Evolutionary conservation across 768 basidiomycete species (phyloP).

Genomic region (Suillus placidus): DNA sequence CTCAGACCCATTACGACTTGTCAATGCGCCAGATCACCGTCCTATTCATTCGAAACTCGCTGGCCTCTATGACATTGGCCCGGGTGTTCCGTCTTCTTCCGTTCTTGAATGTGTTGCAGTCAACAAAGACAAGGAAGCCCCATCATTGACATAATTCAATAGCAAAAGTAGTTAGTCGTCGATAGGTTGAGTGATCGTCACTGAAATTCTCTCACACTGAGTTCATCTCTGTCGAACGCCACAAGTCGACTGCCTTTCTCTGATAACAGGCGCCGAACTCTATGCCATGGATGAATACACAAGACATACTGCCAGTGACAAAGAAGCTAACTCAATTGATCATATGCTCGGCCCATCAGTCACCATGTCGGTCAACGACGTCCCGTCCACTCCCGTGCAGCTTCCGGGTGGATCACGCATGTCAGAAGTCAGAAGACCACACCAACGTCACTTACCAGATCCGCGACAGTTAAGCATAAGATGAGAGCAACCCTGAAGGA

Average conservation of each 20-base stretch:
- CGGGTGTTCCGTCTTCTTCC: slow-evolving; percentile 7
- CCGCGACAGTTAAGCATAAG: slow-evolving; percentile 20
- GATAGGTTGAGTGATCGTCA: slow-evolving; percentile 28
- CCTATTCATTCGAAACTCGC: slow-evolving; percentile 5
- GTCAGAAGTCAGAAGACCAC: slow-evolving; percentile 9
- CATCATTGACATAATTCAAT: slow-evolving; percentile 29
- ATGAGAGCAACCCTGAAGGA: slow-evolving; percentile 37
- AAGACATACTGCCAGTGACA: slow-evolving; percentile 10
- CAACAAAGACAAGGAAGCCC: background rate
- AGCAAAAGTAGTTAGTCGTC: slow-evolving; percentile 26
- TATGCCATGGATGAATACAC: slow-evolving; percentile 3
- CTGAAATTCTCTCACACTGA: slow-evolving; percentile 31
- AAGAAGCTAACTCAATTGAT: slow-evolving; percentile 7
- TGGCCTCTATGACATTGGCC: slow-evolving; percentile 1
- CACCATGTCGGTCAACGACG: slow-evolving; percentile 6
- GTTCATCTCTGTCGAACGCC: slow-evolving; percentile 33
- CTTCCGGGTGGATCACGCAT: slow-evolving; percentile 13
- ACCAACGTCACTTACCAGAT: slow-evolving; percentile 20
- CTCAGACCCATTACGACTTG: background rate
- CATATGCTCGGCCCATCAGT: slow-evolving; percentile 6
- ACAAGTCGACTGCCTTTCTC: slow-evolving; percentile 18
- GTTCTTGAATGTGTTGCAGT: background rate
- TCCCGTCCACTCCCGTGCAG: slow-evolving; percentile 17
- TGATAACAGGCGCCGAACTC: slow-evolving; percentile 10
- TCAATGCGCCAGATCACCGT: slow-evolving; percentile 17